Evolutionary conservation across 2,329 filamentous ascomycete species (phyloP), one percentile per base, ranked within the genome.

Genomic region (Arthrobotrys megalospora): DNA sequence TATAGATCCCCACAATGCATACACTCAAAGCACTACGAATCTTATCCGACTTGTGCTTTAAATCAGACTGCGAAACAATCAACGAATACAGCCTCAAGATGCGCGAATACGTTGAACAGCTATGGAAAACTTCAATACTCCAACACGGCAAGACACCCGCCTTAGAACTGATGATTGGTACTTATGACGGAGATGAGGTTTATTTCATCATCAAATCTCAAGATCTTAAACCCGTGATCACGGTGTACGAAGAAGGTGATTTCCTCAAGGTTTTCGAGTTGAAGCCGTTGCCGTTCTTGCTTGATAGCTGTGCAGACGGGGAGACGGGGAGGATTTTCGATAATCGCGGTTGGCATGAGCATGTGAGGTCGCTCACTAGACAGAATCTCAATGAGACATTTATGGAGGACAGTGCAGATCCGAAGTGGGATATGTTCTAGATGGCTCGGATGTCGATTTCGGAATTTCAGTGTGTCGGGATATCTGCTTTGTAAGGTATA

Each of bases 271-370:
- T 60, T 2, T 60, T 60, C 16, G 19, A 28, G 6, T 12, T 43
- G 36, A 60, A 34, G 19, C 55, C 55, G 1, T 14, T 32, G 24
- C 55, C 55, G 6, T 60, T 60, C 7, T 43, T 60, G 55, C 7
- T 60, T 4, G 55, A 60, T 24, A 43, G n/a, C 6, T 60, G 55
- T 32, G 55, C 43, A 10, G 55, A 60, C 7, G 55, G 55, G 19
- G 55, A 60, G 5, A 12, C 55, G 1, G 55, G 55, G 2, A 60
- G 55, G n/a, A 28, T 60, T 43, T 60, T 60, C 10, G 55, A 60
- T 60, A 60, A 60, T 28, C 36, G 55, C 1, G n/a, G 28, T 43
- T 60, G 55, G 55, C 55, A 60, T 60, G 55, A 60, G 5, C n/a
- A n/a, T 43, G 28, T 60, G 16, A 41, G 55, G 24, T 60, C 55